phyloP scores from a whole-genome alignment of 306 rosid genomes.

The Quercus wislizeni region DNA sequence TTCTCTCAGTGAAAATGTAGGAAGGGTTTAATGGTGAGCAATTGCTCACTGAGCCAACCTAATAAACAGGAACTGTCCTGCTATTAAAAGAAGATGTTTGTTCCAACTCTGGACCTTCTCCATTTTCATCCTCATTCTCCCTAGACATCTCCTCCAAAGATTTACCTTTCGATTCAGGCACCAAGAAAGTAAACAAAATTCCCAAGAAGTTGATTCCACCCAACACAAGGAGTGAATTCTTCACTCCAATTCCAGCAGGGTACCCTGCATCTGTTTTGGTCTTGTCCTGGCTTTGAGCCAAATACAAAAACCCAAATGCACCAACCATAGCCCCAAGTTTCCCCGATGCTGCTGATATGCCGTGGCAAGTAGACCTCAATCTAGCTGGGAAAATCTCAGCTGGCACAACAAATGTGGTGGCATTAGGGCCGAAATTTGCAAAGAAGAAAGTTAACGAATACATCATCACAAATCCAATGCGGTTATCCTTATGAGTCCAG shows the following conservation, averaged over 20 bases:
- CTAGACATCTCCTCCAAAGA: conserved; percentile 80
- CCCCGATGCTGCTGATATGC: conserved; percentile 68
- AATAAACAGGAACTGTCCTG: conserved; percentile 43
- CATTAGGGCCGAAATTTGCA: conserved; percentile 75
- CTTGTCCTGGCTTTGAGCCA: conserved; percentile 62
- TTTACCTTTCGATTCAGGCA: conserved; percentile 70
- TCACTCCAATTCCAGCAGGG: conserved; percentile 71
- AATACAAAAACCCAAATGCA: conserved; percentile 72
- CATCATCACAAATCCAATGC: conserved; percentile 53
- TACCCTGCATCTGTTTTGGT: conserved; percentile 63
- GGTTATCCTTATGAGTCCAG: conserved; percentile 56
- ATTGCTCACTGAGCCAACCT: conserved; percentile 9
- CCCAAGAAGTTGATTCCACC: conserved; percentile 59
- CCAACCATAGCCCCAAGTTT: conserved; percentile 78
- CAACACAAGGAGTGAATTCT: conserved; percentile 42
- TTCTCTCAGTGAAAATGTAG: background rate
- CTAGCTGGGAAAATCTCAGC: conserved; percentile 82
- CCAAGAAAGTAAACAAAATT: conserved; percentile 56
- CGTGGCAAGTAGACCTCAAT: conserved; percentile 72
- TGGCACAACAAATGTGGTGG: conserved; percentile 76
- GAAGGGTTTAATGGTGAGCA: background rate
- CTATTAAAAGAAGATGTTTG: conserved; percentile 13
- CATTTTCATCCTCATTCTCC: conserved; percentile 51
- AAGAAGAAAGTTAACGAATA: conserved; percentile 74
- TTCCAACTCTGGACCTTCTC: conserved; percentile 21